Percentiles rank a stretch among this genome's conserved stretches.
phyloP scores from a whole-genome alignment of 176 grass and related monocot genomes.

The Avena insularis region DNA sequence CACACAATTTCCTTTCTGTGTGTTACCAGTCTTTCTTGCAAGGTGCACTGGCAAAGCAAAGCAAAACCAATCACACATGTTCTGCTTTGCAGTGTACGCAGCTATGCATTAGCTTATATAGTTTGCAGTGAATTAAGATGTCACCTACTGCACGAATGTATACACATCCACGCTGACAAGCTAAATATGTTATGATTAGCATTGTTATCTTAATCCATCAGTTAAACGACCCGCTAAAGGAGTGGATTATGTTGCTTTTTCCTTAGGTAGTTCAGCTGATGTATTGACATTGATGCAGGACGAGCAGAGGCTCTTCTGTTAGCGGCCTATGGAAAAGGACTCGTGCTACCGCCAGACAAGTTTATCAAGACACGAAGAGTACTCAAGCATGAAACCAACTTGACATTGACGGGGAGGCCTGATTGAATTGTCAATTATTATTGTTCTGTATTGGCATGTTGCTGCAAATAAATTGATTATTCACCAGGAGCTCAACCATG shows the following conservation, averaged over 20 bases:
- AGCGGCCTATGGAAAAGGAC: slow-evolving; percentile 84
- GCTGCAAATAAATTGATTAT: slow-evolving; percentile 18
- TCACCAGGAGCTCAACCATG: background rate
- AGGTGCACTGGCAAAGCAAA: slow-evolving; percentile 17
- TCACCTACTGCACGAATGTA: background rate
- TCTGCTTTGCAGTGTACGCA: background rate
- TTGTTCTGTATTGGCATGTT: background rate
- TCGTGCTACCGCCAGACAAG: slow-evolving; percentile 51
- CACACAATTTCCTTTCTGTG: slow-evolving; percentile 14
- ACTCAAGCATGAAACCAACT: background rate
- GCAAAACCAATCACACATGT: background rate
- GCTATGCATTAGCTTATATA: background rate
- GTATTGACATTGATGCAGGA: slow-evolving; percentile 47
- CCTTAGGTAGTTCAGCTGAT: slow-evolving; percentile 17
- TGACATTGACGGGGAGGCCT: background rate
- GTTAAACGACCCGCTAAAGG: background rate
- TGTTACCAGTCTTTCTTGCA: background rate
- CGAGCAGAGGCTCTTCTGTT: slow-evolving; percentile 95
- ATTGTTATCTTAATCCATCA: slow-evolving; percentile 26
- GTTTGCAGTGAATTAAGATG: background rate
- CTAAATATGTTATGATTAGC: slow-evolving; percentile 12
- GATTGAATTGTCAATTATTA: slow-evolving; percentile 28
- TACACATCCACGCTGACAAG: background rate
- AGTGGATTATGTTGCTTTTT: background rate
- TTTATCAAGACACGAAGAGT: slow-evolving; percentile 32